Evolutionary conservation across 2,329 filamentous ascomycete species (phyloP).

Genomic region (Teratosphaeria destructans): DNA sequence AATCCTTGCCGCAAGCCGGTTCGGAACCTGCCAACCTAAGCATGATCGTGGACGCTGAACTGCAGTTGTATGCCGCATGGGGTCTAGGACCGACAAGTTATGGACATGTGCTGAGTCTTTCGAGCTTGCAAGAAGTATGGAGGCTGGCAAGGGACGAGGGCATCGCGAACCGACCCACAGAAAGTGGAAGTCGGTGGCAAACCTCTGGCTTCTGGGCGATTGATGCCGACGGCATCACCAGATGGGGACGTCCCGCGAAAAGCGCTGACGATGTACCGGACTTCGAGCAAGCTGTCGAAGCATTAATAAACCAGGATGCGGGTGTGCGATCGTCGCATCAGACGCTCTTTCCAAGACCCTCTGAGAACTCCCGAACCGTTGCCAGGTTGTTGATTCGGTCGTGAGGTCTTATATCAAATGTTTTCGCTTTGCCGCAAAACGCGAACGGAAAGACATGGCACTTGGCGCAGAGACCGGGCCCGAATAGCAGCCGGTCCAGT

Average conservation of each 20-base stretch:
- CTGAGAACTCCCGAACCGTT: too few species aligned
- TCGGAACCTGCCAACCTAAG: slow-evolving; percentile 48
- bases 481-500: background rate
- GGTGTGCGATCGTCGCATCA: too few species aligned
- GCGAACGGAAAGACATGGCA: too few species aligned
- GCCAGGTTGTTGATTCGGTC: too few species aligned
- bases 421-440: too few species aligned
- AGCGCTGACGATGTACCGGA: slow-evolving; percentile 46
- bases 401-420: too few species aligned
- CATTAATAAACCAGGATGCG: background rate
- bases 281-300: slow-evolving; percentile 38
- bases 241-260: slow-evolving; percentile 37
- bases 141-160: slow-evolving; percentile 51
- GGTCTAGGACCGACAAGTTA: slow-evolving; percentile 52
- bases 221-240: slow-evolving; percentile 42
- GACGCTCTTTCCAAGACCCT: too few species aligned
- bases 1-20: slow-evolving; percentile 28
- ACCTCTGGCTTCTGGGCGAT: slow-evolving; percentile 55
- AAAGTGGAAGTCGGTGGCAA: slow-evolving; percentile 61
- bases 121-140: slow-evolving; percentile 47
- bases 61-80: slow-evolving; percentile 54
- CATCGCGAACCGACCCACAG: slow-evolving; percentile 55
- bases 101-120: slow-evolving; percentile 53
- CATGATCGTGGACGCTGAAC: slow-evolving; percentile 50
- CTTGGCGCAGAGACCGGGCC: too few species aligned